Conservation (phyloP, 2,329 filamentous ascomycete species). For the Emmonsiellopsis sp. region DNA sequence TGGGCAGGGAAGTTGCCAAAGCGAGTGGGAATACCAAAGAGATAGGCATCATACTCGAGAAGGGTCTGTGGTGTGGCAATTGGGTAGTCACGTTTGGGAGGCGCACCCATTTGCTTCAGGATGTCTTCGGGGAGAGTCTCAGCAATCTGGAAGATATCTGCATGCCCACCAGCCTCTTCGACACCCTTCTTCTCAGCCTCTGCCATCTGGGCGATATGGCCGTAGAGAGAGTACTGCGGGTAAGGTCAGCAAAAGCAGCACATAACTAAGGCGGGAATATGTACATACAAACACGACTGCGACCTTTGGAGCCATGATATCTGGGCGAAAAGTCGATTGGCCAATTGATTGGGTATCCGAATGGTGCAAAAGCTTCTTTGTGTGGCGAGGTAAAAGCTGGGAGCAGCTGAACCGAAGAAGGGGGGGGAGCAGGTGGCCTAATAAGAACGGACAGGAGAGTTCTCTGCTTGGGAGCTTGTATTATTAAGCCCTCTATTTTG, state of each 20-base stretch:
- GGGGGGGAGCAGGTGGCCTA: no score
- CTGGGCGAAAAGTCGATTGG: no score
- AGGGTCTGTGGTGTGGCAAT: conserved; percentile 55
- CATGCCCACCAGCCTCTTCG: conserved; percentile 72
- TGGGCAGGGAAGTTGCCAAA: conserved; percentile 97
- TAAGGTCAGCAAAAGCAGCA: neutral
- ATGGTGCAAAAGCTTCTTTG: no score
- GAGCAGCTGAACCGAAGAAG: no score
- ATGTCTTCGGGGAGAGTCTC: conserved; percentile 85
- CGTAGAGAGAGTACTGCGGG: conserved; percentile 79
- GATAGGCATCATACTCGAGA: conserved; percentile 72
- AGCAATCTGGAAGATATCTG: conserved; percentile 74
- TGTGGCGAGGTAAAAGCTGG: no score
- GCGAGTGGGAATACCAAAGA: conserved; percentile 89
- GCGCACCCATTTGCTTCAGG: conserved; percentile 82
- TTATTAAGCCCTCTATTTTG: no score
- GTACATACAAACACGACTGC: conserved; percentile 74
- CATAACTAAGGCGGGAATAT: conserved; percentile 18
- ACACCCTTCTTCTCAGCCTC: conserved; percentile 88
- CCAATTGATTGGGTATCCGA: no score
- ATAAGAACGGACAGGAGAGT: no score
- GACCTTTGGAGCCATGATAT: conserved; percentile 73
- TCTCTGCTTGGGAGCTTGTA: no score
- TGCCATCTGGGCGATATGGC: conserved; percentile 76
- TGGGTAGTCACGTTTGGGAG: conserved; percentile 61